These are phyloP conservation scores for Xylaria sp. DNA, from an alignment of 2,329 filamentous ascomycete genomes.

Conservation along the genomic window DNA sequence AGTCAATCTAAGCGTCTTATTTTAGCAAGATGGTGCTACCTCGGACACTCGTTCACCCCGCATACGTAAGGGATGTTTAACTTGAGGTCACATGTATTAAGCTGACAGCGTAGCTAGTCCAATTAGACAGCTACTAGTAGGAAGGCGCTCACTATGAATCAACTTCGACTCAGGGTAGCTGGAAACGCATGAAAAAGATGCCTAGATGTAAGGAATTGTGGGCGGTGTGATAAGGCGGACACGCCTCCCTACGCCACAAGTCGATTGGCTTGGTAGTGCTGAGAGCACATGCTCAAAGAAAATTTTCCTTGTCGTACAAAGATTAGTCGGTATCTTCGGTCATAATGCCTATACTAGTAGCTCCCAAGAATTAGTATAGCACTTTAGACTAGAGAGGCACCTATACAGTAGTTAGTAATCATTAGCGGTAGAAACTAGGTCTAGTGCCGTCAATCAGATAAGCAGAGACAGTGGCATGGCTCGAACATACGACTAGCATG, in stretches of 20 bases:
- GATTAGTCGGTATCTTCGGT: not conserved
- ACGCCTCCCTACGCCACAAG: not conserved
- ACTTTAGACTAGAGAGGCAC: not conserved
- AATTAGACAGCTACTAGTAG: not conserved
- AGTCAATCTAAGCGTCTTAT: not conserved
- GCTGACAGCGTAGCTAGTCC: not conserved
- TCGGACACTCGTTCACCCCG: not conserved
- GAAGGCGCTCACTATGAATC: not conserved
- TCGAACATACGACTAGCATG: not conserved
- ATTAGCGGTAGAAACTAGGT: not conserved
- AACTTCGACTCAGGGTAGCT: not conserved
- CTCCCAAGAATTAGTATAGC: not conserved
- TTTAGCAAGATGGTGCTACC: not conserved
- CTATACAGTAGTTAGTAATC: not conserved
- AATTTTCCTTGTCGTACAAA: not conserved
- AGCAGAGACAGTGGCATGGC: not conserved
- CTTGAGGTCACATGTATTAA: not conserved
- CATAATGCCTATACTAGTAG: not conserved
- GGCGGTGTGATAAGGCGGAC: not conserved
- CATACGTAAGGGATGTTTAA: not conserved
- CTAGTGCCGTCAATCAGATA: slow-evolving; percentile 3
- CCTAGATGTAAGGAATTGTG: not conserved
- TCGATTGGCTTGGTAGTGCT: not conserved
- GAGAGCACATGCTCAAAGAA: not conserved
- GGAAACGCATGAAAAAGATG: not conserved